phyloP scores from a whole-genome alignment of 2,329 filamentous ascomycete genomes.

The Xylariales sp. region DNA sequence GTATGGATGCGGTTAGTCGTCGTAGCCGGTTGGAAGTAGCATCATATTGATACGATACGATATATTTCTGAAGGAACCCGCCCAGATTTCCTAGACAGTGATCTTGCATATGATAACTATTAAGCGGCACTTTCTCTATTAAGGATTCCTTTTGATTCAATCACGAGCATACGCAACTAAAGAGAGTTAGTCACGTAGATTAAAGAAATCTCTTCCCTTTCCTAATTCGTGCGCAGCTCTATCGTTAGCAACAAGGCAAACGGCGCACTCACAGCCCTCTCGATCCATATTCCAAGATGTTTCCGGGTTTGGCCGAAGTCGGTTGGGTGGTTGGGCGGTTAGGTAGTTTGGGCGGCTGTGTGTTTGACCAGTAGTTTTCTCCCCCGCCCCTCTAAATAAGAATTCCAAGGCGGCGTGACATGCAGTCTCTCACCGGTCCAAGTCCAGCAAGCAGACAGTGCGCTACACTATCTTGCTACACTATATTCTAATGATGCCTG shows the following conservation, averaged over 20 bases:
- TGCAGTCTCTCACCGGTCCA: conserved; percentile 39
- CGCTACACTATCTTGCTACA: conserved; percentile 27
- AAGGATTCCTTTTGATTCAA: neutral
- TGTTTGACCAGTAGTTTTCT: conserved; percentile 38
- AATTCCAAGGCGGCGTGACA: conserved; percentile 39
- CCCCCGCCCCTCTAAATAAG: conserved; percentile 33
- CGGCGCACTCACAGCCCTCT: neutral
- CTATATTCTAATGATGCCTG: conserved; percentile 6
- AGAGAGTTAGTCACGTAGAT: neutral
- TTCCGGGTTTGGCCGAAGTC: conserved; percentile 31
- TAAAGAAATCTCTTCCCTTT: neutral
- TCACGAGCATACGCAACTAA: neutral
- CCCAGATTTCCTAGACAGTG: neutral
- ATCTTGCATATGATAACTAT: neutral
- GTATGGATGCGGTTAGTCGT: neutral
- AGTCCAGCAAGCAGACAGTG: conserved; percentile 42
- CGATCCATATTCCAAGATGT: neutral
- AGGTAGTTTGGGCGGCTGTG: conserved; percentile 23
- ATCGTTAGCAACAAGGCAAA: neutral
- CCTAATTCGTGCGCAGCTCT: neutral
- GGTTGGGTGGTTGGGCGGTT: conserved; percentile 16
- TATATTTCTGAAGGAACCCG: neutral
- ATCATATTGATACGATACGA: neutral
- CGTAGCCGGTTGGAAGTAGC: neutral
- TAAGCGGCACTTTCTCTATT: neutral